These are phyloP conservation scores for Aspergillus sp. DNA, from an alignment of 2,329 filamentous ascomycete genomes.

Conservation along the genomic window DNA sequence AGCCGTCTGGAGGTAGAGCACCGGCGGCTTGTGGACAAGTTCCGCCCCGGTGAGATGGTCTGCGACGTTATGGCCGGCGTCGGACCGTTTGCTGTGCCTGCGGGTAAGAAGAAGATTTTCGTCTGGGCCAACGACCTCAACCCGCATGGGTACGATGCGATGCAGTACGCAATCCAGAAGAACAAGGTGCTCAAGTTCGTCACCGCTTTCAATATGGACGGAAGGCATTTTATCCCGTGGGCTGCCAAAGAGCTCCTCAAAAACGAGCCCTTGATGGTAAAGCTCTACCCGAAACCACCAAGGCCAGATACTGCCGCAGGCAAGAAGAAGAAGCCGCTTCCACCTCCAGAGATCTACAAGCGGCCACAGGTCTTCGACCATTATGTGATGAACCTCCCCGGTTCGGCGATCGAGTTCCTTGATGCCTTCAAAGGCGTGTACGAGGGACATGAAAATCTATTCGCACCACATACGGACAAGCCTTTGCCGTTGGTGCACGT, in stretches of 20 bases:
- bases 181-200: conserved; percentile 85
- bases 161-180: conserved; percentile 69
- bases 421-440: conserved; percentile 79
- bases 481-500: conserved; percentile 83
- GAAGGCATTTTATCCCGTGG: conserved; percentile 75
- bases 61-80: conserved; percentile 98
- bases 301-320: conserved; percentile 27
- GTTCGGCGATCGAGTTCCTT: conserved; percentile 84
- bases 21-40: conserved; percentile 73
- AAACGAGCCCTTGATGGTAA: conserved; percentile 55
- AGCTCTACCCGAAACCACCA: conserved; percentile 54
- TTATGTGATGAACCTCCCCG: conserved; percentile 97
- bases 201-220: conserved; percentile 79
- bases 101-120: conserved; percentile 86
- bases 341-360: conserved; percentile 33
- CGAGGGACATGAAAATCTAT: conserved; percentile 68
- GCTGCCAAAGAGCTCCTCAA: conserved; percentile 63
- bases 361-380: conserved; percentile 78
- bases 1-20: conserved; percentile 89
- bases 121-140: conserved; percentile 98
- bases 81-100: conserved; percentile 90
- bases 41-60: conserved; percentile 83
- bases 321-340: conserved; percentile 37
- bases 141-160: conserved; percentile 77
- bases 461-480: conserved; percentile 61